Evolutionary conservation across 2,329 filamentous ascomycete genomes (phyloP), one percentile per base, ranked within the genome.

Genomic region (Seiridium unicorne): DNA sequence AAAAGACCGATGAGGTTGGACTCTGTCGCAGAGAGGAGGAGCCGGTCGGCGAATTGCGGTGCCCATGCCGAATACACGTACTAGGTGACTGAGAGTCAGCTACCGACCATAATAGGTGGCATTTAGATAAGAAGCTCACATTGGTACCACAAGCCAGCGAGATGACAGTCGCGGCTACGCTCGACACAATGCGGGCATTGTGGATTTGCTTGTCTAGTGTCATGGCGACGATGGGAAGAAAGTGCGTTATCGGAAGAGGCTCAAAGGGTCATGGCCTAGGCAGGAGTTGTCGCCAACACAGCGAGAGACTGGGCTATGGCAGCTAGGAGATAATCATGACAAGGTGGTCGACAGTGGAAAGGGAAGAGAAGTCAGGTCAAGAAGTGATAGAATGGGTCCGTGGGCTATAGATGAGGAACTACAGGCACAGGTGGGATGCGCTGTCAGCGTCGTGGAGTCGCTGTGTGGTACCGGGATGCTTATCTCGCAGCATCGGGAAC

Each of bases 61-160:
- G 92, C 93, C 93, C 95, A 99, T 76, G 94, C 94, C 59, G 93
- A 97, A 77, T 97, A 99, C 72, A 93, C 94, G 85, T 99, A 98
- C 92, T 97, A 71, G n/a, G 32, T 32, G 26, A 57, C 18, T 55
- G 38, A 51, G 57, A 67, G 63, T 62, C 58, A 49, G 40, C 38
- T 35, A 32, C 9, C 44, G 35, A 32, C 40, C 10, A 32, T 32
- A 34, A 35, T 31, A 32, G n/a, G 11, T 35, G 44, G 57, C 32
- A 38, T 42, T 40, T 8, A 13, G 35, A 6, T 36, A 56, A 46
- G 26, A 51, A 34, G 76, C 87, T 70, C 77, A 96, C 93, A 75
- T 97, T 97, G 64, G 93, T 96, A 62, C 95, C 95, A 74, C 93
- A 97, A 62, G 93, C 92, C 61, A 98, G 81, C 13, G 93, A 88